These are phyloP conservation scores for Magnusiomyces tetraspermus DNA, from an alignment of 1,139 yeast genomes.

Conservation along the genomic window DNA sequence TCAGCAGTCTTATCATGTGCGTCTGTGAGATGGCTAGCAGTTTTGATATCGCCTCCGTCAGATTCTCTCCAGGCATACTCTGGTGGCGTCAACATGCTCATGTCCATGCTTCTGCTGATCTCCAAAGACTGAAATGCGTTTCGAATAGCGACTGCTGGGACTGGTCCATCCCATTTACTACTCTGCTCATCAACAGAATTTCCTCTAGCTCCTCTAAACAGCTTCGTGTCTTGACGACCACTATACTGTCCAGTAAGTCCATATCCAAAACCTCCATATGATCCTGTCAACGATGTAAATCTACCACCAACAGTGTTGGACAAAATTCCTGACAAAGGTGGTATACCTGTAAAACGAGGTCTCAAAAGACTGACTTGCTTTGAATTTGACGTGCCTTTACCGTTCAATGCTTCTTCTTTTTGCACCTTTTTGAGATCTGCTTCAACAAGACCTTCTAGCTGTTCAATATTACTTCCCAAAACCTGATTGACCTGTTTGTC, in stretches of 20 bases:
- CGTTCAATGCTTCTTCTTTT: not conserved
- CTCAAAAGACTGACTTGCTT: not conserved
- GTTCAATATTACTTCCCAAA: not conserved
- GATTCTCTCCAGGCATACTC: no score
- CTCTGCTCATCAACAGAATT: not conserved
- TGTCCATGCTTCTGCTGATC: not conserved
- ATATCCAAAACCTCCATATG: not conserved
- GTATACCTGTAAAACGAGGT: not conserved
- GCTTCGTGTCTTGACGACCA: not conserved
- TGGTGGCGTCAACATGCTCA: slow-evolving; percentile 3
- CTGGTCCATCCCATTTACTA: slow-evolving; percentile 3
- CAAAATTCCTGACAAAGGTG: not conserved
- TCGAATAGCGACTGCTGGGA: slow-evolving; percentile 3
- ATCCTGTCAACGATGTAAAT: not conserved
- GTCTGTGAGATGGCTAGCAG: no score
- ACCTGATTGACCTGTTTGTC: not conserved
- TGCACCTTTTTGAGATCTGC: not conserved
- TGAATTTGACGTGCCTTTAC: not conserved
- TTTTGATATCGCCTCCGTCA: not conserved
- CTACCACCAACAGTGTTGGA: not conserved
- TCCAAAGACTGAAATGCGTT: slow-evolving; percentile 5
- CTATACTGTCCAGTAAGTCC: not conserved
- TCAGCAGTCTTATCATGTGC: no score
- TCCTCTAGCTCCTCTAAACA: not conserved
- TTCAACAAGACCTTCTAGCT: not conserved